Conservation (phyloP, 169 alveolate genomes). For the Cryptosporidium felis region DNA sequence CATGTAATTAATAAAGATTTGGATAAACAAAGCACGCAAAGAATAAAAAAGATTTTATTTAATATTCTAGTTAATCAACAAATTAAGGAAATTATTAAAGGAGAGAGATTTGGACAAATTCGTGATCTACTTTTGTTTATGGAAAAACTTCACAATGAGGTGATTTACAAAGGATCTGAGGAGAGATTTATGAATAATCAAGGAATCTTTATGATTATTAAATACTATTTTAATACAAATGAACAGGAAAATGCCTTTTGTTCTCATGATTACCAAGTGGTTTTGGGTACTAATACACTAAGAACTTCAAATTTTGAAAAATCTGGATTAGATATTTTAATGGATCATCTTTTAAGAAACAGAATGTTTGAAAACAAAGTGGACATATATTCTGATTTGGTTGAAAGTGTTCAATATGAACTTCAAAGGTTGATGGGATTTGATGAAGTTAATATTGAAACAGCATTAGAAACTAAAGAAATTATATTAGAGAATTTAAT, state of each 20-base stretch:
- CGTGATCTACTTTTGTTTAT: not conserved
- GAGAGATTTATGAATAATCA: not conserved
- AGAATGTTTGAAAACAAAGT: not conserved
- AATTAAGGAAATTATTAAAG: not conserved
- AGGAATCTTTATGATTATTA: constrained; percentile 11
- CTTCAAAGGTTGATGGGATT: not conserved
- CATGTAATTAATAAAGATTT: not conserved
- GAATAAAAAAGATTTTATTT: constrained; percentile 8
- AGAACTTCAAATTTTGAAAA: too few species aligned
- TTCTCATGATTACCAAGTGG: not conserved
- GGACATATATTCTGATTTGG: not conserved
- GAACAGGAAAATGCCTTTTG: not conserved
- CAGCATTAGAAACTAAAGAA: not conserved
- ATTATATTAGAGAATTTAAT: not conserved
- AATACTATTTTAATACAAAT: not conserved
- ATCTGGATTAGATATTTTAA: constrained; percentile 1
- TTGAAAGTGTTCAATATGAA: not conserved
- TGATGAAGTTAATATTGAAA: not conserved
- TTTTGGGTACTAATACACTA: not conserved
- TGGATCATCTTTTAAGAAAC: not conserved
- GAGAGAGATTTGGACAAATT: not conserved
- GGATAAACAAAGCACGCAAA: not conserved
- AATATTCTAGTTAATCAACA: not conserved
- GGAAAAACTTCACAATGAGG: constrained; percentile 11
- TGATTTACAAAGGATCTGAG: not conserved